Evolutionary conservation across 1,284 basidiomycete species (phyloP), one percentile per base, ranked within the genome.

Genomic region (Rhodotorula glutinis): DNA sequence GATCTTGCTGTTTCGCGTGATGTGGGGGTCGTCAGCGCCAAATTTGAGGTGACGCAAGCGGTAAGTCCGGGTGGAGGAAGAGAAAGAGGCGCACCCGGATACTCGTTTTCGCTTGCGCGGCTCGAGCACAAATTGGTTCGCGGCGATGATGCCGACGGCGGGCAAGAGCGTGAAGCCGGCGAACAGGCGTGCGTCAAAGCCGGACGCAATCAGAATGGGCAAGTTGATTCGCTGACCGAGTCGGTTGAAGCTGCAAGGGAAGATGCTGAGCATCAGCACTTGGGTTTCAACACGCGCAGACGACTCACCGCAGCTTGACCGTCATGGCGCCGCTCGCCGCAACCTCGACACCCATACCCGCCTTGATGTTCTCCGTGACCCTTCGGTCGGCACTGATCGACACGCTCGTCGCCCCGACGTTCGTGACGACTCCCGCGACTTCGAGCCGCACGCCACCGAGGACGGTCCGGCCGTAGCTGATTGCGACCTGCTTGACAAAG

Each of bases 41-140:
- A 2, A 27, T 38, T 38, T 27, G 10, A n/a, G 9, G 25, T 16
- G n/a, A n/a, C n/a, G n/a, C n/a, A n/a, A n/a, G n/a, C n/a, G n/a
- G n/a, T n/a, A n/a, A n/a, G n/a, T n/a, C n/a, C 23, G 29, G 47
- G 38, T 27, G 29, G 43, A 5, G 43, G 43, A 44, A 17, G 2
- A 38, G 14, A 21, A 53, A 41, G 21, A 66, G 62, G 79, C 84
- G 77, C 72, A 85, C 84, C 81, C 78, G 41, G 81, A 73, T 60
- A 83, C 80, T 47, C 78, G 78, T 47, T 78, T 77, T 51, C 81
- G 80, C 72, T 84, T 83, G 16, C 81, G 77, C 4, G 88, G 87
- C 27, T 82, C 80, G 33, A 89, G 75, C 66, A 85, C 79, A 59
- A 84, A 83, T 69, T 85, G 82, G 77, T 88, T 85, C 33, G 84